Conservation (phyloP, 1,284 basidiomycete genomes). For the Agaricales sp. region DNA sequence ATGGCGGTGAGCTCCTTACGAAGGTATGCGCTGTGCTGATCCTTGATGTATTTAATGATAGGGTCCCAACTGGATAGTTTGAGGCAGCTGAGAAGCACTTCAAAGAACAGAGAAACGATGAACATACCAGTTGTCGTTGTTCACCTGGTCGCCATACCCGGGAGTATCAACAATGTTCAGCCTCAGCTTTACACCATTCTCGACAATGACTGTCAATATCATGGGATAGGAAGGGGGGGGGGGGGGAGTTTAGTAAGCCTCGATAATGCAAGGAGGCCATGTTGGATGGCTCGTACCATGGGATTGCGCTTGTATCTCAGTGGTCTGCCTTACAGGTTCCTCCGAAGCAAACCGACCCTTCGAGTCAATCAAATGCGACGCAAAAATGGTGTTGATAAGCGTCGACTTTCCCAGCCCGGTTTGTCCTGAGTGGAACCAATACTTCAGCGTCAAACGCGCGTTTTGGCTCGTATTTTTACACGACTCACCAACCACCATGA, state of each 20-base stretch:
- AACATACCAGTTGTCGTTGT: constrained; percentile 93
- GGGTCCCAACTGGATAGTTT: constrained; percentile 79
- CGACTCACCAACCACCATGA: constrained; percentile 84
- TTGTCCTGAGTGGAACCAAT: constrained; percentile 51
- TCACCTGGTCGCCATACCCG: constrained; percentile 96
- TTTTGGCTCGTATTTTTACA: neutral
- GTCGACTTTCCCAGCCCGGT: constrained; percentile 98
- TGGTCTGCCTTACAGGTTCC: constrained; percentile 86
- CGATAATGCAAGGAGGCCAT: neutral
- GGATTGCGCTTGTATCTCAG: constrained; percentile 91
- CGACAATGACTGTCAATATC: constrained; percentile 68
- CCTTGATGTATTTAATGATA: constrained; percentile 97
- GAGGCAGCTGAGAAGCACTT: constrained; percentile 7
- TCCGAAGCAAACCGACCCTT: constrained; percentile 89
- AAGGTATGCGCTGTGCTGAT: constrained; percentile 97
- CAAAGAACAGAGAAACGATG: constrained; percentile 6
- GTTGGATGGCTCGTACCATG: constrained; percentile 68
- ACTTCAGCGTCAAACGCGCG: neutral
- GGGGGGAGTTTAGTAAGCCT: constrained; percentile 3
- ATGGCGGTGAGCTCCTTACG: constrained; percentile 98
- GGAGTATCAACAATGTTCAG: constrained; percentile 99
- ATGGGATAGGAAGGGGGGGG: constrained; percentile 4
- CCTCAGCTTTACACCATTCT: constrained; percentile 91
- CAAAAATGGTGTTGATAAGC: constrained; percentile 98
- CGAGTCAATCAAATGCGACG: constrained; percentile 94